Evolutionary conservation across 2,329 filamentous ascomycete genomes (phyloP), one percentile per base, ranked within the genome.

Genomic region (Trichoderma guizhouense): DNA sequence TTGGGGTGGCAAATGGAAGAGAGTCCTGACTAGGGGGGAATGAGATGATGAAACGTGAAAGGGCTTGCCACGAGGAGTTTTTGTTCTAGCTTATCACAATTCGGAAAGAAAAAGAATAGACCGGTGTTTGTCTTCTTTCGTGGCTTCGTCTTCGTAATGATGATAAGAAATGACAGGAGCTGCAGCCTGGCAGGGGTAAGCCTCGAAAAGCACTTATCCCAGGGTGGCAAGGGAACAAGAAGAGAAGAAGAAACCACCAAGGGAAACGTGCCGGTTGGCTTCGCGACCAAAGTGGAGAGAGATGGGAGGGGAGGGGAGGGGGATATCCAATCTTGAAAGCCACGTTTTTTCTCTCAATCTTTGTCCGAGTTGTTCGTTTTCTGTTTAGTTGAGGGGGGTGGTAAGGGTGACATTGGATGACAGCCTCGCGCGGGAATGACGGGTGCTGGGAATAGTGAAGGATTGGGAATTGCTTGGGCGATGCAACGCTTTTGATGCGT

Each of bases 261-360:
- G 53, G 57, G 66, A 61, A 69, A 69, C 57, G n/a, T 61, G 57
- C 65, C 65, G 65, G 65, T 68, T 68, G 65, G 65, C 36, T 39
- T 60, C 14, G 55, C 30, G 36, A 21, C 28, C 6, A 21, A 24
- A 34, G 66, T 51, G 66, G 66, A 69, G 65, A 60, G 63, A 55
- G n/a, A n/a, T n/a, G n/a, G n/a, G n/a, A n/a, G 9, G 36, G 15
- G 36, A 21, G 30, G 24, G 36, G n/a, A 30, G 18, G 18, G n/a
- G 55, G 26, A 68, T 39, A 28, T 57, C 9, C 21, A 67, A 69
- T 34, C 55, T 51, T 9, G 55, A 60, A 26, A 30, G 55, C 55
- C 66, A 69, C 66, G 66, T 69, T 61, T 61, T 61, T 51, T 61
- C 15, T 51, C 12, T 43, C 7, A 18, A n/a, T 51, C 32, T 39